phyloP scores from a whole-genome alignment of 306 rosid genomes.

The Psophocarpus tetragonolobus region DNA sequence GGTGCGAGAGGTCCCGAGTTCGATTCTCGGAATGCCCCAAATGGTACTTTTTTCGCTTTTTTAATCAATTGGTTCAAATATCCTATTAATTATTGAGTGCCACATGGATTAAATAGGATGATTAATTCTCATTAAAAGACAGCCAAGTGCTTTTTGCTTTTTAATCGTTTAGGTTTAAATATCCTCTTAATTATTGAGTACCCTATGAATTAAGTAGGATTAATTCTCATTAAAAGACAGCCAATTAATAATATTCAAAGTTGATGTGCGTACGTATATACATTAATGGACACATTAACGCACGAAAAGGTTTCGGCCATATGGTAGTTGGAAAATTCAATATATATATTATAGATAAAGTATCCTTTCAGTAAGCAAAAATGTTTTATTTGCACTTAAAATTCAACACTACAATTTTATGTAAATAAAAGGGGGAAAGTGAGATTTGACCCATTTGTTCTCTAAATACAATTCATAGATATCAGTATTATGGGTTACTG shows the following conservation, averaged over 20 bases:
- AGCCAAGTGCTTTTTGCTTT: neutral
- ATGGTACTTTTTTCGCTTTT: neutral
- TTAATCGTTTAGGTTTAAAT: neutral
- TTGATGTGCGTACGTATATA: neutral
- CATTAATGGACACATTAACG: neutral
- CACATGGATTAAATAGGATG: neutral
- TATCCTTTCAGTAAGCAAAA: neutral
- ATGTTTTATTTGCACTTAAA: neutral
- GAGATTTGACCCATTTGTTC: neutral
- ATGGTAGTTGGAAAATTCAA: neutral
- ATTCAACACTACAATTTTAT: neutral
- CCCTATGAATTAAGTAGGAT: neutral
- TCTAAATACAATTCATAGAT: neutral
- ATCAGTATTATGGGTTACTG: neutral
- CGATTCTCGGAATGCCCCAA: slow-evolving; percentile 3
- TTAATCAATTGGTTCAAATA: neutral
- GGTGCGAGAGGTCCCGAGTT: slow-evolving; percentile 12
- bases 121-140: neutral
- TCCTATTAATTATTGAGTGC: neutral
- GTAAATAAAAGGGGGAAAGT: neutral
- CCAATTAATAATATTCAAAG: neutral
- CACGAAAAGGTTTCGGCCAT: neutral
- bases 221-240: neutral
- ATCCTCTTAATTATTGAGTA: neutral
- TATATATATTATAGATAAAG: neutral